phyloP scores from a whole-genome alignment of 2,329 filamentous ascomycete genomes.

The Sclerotinia spermophila region DNA sequence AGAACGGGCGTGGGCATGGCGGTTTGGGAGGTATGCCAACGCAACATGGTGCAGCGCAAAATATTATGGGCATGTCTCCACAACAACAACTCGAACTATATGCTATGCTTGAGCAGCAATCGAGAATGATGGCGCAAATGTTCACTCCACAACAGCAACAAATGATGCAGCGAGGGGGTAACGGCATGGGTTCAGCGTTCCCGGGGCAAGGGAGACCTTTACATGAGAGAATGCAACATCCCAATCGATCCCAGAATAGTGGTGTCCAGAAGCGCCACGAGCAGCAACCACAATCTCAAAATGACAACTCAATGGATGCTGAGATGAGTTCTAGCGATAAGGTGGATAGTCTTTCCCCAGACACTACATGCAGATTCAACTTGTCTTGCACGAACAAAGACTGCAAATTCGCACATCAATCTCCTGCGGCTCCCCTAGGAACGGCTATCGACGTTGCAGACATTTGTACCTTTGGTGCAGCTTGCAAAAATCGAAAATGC shows the following conservation, averaged over 20 bases:
- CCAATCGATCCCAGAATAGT: slow-evolving; percentile 26
- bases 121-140: slow-evolving; percentile 77
- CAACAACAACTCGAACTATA: slow-evolving; percentile 72
- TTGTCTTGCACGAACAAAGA: slow-evolving; percentile 81
- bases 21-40: slow-evolving; percentile 43
- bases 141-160: slow-evolving; percentile 45
- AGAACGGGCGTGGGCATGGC: slow-evolving; percentile 47
- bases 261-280: slow-evolving; percentile 27
- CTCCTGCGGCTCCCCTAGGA: slow-evolving; percentile 78
- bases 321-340: slow-evolving; percentile 56
- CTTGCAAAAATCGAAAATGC: slow-evolving; percentile 96
- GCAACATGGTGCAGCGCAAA: slow-evolving; percentile 42
- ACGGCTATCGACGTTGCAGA: slow-evolving; percentile 75
- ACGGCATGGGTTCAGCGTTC: slow-evolving; percentile 46
- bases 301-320: slow-evolving; percentile 50
- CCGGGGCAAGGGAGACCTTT: slow-evolving; percentile 53
- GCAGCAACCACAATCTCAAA: slow-evolving; percentile 23
- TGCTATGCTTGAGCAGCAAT: slow-evolving; percentile 80
- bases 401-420: slow-evolving; percentile 92
- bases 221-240: slow-evolving; percentile 65
- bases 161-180: slow-evolving; percentile 38
- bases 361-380: slow-evolving; percentile 85
- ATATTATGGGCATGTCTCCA: slow-evolving; percentile 53
- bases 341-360: slow-evolving; percentile 53
- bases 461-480: slow-evolving; percentile 77